These are phyloP conservation scores for Fragaria nilgerrensis DNA, from an alignment of 306 rosid genomes.

Conservation along the genomic window DNA sequence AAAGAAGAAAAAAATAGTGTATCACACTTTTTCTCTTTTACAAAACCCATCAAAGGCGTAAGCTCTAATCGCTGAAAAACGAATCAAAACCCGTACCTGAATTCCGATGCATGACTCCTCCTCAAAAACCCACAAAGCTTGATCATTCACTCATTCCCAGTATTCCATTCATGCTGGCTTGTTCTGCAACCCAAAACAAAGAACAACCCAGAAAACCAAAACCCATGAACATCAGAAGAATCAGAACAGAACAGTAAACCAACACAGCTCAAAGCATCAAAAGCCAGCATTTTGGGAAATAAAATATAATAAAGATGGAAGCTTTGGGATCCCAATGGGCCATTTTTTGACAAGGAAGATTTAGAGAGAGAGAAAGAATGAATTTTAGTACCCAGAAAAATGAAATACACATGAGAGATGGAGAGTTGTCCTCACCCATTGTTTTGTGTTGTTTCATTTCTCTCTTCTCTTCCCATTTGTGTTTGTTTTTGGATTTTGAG, in stretches of 20 bases:
- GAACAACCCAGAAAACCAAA: conserved; percentile 11
- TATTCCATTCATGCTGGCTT: conserved; percentile 10
- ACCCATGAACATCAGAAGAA: conserved; percentile 31
- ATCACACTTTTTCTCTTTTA: background rate
- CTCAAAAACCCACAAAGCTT: conserved; percentile 12
- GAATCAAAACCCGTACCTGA: conserved; percentile 25
- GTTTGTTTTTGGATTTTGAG: conserved; percentile 29
- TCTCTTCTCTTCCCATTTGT: conserved; percentile 2
- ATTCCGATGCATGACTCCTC: conserved; percentile 7
- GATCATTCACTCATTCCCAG: conserved; percentile 22
- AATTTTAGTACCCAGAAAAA: conserved; percentile 28
- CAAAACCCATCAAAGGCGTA: conserved; percentile 15
- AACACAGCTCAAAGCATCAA: conserved; percentile 33
- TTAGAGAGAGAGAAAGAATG: conserved; percentile 32
- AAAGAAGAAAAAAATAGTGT: background rate
- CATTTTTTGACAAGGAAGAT: conserved; percentile 60
- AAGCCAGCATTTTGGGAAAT: conserved; percentile 30
- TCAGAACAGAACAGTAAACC: conserved; percentile 17
- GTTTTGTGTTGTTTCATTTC: no score
- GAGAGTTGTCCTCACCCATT: conserved; percentile 40
- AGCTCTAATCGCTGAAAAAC: conserved; percentile 6
- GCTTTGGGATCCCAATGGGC: conserved; percentile 66
- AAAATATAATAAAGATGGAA: conserved; percentile 37
- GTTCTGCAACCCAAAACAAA: conserved; percentile 8
- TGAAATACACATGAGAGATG: conserved; percentile 58